phyloP scores from a whole-genome alignment of 257 asterid species.

The Penstemon davidsonii region DNA sequence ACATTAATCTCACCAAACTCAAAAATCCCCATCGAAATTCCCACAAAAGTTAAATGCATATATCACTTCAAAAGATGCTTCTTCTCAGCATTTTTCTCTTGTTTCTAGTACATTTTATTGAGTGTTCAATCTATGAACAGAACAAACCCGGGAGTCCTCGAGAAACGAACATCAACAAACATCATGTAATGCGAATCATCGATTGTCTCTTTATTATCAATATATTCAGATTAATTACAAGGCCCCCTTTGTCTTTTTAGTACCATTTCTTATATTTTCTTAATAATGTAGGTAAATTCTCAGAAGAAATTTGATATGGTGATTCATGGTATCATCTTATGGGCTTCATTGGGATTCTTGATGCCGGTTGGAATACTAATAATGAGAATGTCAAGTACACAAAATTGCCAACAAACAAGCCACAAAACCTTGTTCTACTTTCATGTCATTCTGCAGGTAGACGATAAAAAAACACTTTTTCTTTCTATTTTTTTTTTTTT shows the following conservation, averaged over 20 bases:
- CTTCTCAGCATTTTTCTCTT: conserved; percentile 1
- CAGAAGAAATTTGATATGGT: conserved; percentile 47
- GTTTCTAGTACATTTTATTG: conserved; percentile 16
- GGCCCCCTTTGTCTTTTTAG: background rate
- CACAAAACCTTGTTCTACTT: conserved; percentile 54
- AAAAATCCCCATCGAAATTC: background rate
- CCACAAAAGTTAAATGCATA: background rate
- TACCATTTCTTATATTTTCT: background rate
- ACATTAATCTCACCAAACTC: conserved; percentile 17
- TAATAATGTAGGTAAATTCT: conserved; percentile 44
- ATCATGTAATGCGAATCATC: conserved; percentile 1
- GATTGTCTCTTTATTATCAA: no score
- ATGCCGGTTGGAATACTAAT: conserved; percentile 73
- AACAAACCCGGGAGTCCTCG: conserved; percentile 17
- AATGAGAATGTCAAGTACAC: conserved; percentile 55
- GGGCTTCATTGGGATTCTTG: conserved; percentile 82
- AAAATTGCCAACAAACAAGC: conserved; percentile 36
- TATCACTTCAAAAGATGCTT: conserved; percentile 12
- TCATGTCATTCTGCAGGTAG: conserved; percentile 78
- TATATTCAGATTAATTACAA: background rate
- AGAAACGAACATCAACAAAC: background rate
- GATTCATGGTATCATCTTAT: conserved; percentile 71
- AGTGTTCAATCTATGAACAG: conserved; percentile 17
- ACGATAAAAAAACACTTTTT: background rate
- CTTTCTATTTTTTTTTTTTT: background rate